Evolutionary conservation across 1,139 yeast species (phyloP), one percentile per base, ranked within the genome.

Genomic region (Trichomonascaceae sp.): DNA sequence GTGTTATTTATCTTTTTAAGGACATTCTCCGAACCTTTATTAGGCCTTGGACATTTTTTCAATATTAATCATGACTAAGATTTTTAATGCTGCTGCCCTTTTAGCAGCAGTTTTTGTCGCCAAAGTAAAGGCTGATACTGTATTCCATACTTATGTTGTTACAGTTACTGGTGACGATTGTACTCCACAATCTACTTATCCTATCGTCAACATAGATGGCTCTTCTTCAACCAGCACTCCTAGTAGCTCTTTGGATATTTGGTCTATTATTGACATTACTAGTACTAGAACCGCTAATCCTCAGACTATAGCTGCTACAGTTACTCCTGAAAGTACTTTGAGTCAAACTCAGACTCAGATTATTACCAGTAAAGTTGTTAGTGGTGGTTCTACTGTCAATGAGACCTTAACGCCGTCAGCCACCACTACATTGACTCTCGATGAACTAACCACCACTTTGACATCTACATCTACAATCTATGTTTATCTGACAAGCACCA

Each of bases 131-230:
- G 52, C 52, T 12, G 52, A 50, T 17, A 50, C 52, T 22, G 48
- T 53, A 15, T 58, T 60, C 52, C 50, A 48, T 27, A 62, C 66
- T 2, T 56, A 60, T 13, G 55, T 58, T 36, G 62, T 62, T 46
- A 62, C 65, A 15, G 66, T 62, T 22, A 55, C 63, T 41, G 64
- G 57, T 24, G 62, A 58, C 45, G 58, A 54, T 50, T 59, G 63
- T 44, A 55, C 55, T 10, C 54, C 61, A 10, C 51, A 53, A 7
- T 52, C 47, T 32, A 39, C 53, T 15, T 61, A 61, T 49, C 63
- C 64, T 9, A 59, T 60, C 3, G 63, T 61, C 27, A 60, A 61
- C 46, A 56, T 61, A 44, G 64, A 61, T 46, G 64, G 64, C 4
- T 55, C 60, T 39, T 54, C 60, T 24, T 59, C 51, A 12, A 53